A percentile compares a stretch with the other conserved stretches of the same genome.
phyloP scores from a whole-genome alignment of 352 stramenopile genomes.

The Phytophthora lateralis region DNA sequence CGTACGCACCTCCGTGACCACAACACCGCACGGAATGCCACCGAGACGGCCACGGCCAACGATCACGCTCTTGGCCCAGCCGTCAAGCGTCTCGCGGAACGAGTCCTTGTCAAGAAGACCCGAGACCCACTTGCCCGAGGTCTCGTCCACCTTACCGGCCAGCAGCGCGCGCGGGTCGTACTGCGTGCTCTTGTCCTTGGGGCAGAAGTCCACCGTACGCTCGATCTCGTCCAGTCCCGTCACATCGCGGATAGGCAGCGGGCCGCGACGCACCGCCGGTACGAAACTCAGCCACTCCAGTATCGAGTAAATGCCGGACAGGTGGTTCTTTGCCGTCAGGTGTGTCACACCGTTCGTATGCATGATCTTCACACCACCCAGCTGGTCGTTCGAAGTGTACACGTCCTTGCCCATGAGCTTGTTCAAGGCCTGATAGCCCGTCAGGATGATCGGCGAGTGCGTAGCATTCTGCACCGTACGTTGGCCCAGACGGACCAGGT shows the following conservation, averaged over 20 bases:
- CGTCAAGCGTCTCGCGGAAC: conserved; percentile 98
- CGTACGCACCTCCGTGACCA: conserved; percentile 98
- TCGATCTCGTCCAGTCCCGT: conserved; percentile 85
- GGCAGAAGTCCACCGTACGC: conserved; percentile 91
- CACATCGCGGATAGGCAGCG: conserved; percentile 87
- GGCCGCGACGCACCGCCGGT: conserved; percentile 86
- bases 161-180: conserved; percentile 97
- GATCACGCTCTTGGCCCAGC: conserved; percentile 99
- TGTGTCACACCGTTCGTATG: conserved; percentile 99
- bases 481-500: conserved; percentile 99
- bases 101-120: conserved; percentile 99
- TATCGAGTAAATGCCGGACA: conserved; percentile 95
- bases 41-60: conserved; percentile 97
- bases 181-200: conserved; percentile 91
- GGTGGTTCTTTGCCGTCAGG: conserved; percentile 96
- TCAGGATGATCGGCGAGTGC: conserved; percentile 99
- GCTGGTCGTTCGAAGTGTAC: conserved; percentile 99
- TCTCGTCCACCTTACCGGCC: conserved; percentile 77
- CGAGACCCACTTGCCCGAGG: conserved; percentile 81
- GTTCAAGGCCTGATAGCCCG: conserved; percentile 99
- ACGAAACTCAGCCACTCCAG: conserved; percentile 99
- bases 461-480: conserved; percentile 99
- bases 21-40: conserved; percentile 98
- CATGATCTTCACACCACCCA: conserved; percentile 99
- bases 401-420: conserved; percentile 99